Evolutionary conservation across 2,329 filamentous ascomycete species (phyloP).

Genomic region (Colletotrichum trifolii): DNA sequence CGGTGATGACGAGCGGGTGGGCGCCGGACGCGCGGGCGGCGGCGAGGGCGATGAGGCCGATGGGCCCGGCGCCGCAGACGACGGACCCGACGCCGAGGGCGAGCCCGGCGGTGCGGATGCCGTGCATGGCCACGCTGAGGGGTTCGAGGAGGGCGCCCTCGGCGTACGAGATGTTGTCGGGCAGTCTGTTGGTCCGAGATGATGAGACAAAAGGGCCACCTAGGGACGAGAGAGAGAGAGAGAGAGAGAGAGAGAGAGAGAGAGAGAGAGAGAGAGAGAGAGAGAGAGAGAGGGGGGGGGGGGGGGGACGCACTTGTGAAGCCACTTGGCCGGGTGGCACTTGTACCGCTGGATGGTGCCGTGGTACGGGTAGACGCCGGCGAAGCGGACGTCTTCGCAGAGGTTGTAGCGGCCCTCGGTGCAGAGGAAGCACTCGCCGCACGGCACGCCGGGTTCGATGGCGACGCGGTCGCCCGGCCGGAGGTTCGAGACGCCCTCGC

Average conservation of each 20-base stretch:
- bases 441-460: conserved; percentile 74
- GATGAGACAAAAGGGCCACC: too few relatives aligned
- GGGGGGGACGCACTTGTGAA: conserved; percentile 60
- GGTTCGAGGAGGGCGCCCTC: conserved; percentile 74
- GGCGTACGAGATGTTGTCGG: conserved; percentile 65
- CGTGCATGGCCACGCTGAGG: conserved; percentile 71
- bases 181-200: conserved; percentile 49
- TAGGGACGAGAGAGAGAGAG: too few relatives aligned
- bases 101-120: conserved; percentile 64
- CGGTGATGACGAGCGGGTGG: conserved; percentile 72
- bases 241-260: too few relatives aligned
- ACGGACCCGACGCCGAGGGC: conserved; percentile 65
- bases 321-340: conserved; percentile 69
- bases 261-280: too few relatives aligned
- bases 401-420: conserved; percentile 71
- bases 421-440: conserved; percentile 69
- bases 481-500: conserved; percentile 63
- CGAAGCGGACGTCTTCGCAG: conserved; percentile 70
- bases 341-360: conserved; percentile 72
- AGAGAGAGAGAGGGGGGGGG: too few relatives aligned
- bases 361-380: conserved; percentile 69
- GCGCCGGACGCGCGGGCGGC: conserved; percentile 71
- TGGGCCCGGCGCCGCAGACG: conserved; percentile 72
- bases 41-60: conserved; percentile 68
- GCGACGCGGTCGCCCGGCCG: conserved; percentile 73